Evolutionary conservation across 192 early-diverging fungal species (phyloP), one percentile per base, ranked within the genome.

Genomic region (Backusella liffmaniae): DNA sequence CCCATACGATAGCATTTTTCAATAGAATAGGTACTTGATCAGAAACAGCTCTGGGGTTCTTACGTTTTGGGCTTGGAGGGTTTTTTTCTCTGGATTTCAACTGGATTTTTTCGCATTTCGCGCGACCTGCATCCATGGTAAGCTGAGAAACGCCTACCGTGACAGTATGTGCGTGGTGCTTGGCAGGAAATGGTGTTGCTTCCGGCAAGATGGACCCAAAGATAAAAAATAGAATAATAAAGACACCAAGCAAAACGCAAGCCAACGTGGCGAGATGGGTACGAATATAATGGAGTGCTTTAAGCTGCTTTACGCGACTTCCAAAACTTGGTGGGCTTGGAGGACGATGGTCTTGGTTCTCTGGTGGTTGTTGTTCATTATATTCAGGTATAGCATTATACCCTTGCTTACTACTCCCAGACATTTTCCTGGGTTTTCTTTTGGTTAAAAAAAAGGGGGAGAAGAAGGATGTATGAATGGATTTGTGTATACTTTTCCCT

Each of bases 1-100:
- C 79, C 82, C 82, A 83, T 7, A 83, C 79, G 41, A 71, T 59
- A 15, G 82, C 82, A 30, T 83, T 79, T 65, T 71, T 76, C 6
- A 83, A 39, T 37, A 80, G 42, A 4, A 78, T 42, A 42, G 72
- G 37, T 6, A 15, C 23, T 41, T 51, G 46, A 4, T 51, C 62
- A 3, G 30, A 13, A 18, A 46, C 71, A 23, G 77, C 36, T 70
- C 77, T 68, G 6, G 77, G 72, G 13, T 78, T 78, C 3, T 35
- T 66, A 8, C 26, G 67, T 10, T 32, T 62, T 74, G 36, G 26
- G 66, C 30, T 67, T 49, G 70, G 39, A 5, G 42, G 3, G 26
- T 49, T 71, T 44, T n/a, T 49, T 30, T 30, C 23, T 49, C 29
- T 49, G 3, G 70, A 44, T 49, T 41, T 71, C 8, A 21, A 26